Base-by-base conservation (phyloP, 495 filamentous ascomycete species). In the Immersiella caudata region DNA sequence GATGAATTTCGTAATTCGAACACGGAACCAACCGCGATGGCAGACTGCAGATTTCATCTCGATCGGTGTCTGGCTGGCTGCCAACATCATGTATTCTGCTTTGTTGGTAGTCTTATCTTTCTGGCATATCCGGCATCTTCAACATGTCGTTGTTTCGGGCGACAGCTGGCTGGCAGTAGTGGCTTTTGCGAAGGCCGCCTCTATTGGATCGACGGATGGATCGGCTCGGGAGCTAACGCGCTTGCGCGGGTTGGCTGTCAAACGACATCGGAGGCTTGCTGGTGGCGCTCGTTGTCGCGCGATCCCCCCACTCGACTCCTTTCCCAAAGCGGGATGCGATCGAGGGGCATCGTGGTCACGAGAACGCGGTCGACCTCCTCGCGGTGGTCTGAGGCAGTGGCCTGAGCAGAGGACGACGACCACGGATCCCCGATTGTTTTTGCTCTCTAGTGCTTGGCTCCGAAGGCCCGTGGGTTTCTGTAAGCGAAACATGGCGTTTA, bases 1-100 rank as follows among this genome's bases (percentile, higher is more conserved):
- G 61, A 68, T 65, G 54, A 64, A 68, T 64, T 56, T 68, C 55
- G 67, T 68, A 68, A 68, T 64, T 51, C 9, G 33, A 24, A 24
- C 26, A 22, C 1, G 18, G 36, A 49, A 20, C 56, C 64, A 65
- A 65, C 63, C 63, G 54, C 35, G 7, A 20, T 59, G 8, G 4
- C 56, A 14, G 18, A 8, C 26, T 59, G 56, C 4, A 4, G 21
- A 11, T 26, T 22, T 55, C 52, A 22, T 24, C 16, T 55, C 12
- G 16, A 24, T 22, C 24, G 52, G 7, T 33, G 14, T 60, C 20
- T 60, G 57, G 54, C 20, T n/a, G 9, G 26, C 52, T 60, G 26
- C 3, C 12, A 2, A 20, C 18, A 36, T 12, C 25, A n/a, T 9
- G 29, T 27, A 29, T 29, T 33, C 24, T 50, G 7, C 35, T 62